phyloP scores from a whole-genome alignment of 2,329 filamentous ascomycete genomes.

The Xylariaceae sp. region DNA sequence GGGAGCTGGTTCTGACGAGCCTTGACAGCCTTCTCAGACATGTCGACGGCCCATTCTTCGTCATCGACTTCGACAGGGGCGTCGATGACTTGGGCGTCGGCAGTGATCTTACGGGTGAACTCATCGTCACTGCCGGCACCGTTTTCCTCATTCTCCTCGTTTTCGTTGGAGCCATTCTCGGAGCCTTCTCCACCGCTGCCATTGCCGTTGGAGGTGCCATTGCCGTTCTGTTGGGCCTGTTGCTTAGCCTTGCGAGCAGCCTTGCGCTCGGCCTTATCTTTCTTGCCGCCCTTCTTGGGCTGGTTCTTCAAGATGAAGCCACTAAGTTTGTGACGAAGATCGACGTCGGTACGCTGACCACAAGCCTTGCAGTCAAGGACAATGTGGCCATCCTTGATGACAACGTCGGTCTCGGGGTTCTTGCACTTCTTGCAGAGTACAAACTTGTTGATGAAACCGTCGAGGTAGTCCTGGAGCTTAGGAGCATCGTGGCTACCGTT shows the following conservation, averaged over 20 bases:
- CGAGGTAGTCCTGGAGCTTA: conserved; percentile 97
- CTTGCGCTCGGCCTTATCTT: conserved; percentile 85
- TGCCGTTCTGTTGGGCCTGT: conserved; percentile 55
- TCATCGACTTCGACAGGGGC: conserved; percentile 65
- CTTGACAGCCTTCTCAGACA: conserved; percentile 90
- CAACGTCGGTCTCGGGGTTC: conserved; percentile 96
- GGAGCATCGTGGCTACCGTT: conserved; percentile 92
- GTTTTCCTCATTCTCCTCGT: conserved; percentile 47
- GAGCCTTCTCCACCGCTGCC: conserved; percentile 61
- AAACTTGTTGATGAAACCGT: conserved; percentile 97
- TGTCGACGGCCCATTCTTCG: conserved; percentile 92
- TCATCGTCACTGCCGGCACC: conserved; percentile 87
- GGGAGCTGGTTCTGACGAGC: conserved; percentile 90
- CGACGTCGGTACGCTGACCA: conserved; percentile 85
- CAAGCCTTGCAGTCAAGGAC: conserved; percentile 97
- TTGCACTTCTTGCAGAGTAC: conserved; percentile 99
- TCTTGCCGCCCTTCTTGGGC: conserved; percentile 86
- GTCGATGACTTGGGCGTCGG: conserved; percentile 44
- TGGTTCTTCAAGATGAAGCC: conserved; percentile 97
- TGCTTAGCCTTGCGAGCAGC: conserved; percentile 88
- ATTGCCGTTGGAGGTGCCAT: conserved; percentile 44
- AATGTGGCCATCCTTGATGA: conserved; percentile 90
- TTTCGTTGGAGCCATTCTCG: conserved; percentile 54
- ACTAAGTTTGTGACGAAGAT: conserved; percentile 90
- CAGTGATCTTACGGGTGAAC: conserved; percentile 76